Evolutionary conservation across 345 rosid genomes (phyloP), one percentile per base, ranked within the genome.

Genomic region (Brassica incana): DNA sequence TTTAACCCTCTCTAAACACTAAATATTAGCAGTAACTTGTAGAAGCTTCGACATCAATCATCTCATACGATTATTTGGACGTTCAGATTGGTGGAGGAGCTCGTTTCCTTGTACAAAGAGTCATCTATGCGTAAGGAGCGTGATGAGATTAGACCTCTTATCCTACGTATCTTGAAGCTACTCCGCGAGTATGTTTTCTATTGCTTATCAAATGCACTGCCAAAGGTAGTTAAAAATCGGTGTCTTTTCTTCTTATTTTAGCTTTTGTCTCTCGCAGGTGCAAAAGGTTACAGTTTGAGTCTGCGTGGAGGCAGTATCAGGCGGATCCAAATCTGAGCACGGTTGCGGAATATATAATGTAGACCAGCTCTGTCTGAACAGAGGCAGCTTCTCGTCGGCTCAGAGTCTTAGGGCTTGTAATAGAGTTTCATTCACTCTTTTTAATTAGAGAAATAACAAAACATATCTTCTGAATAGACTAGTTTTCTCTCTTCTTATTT

Each of bases 61-160:
- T 33, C 6, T 33, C 36, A 5, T 18, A 18, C 18, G 18, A 18
- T 18, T 18, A 18, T 18, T 59, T 52, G 58, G 11, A 67, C 59
- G 12, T 67, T 77, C 85, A 95, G 99, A 83, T 91, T 95, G 86
- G 90, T 90, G 76, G 89, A 88, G 75, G 98, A 93, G 78, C 96
- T 93, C 50, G 84, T 85, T 67, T 73, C 74, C 8, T 69, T 92
- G 71, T 86, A 85, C 78, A 91, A 92, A 83, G 92, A 91, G 75
- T 90, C 93, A 32, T 90, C 96, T 0, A 65, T 90, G 58, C 89
- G 82, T 83, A 84, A 61, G 32, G 88, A 84, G 38, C 88, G 93
- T 1, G 90, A 90, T 81, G 92, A 88, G 52, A 91, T 95, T 30
- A 88, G 93, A 87, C 54, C 74, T 4, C 65, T 75, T 56, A 82